Conservation (phyloP, 1,284 basidiomycete species). For the Puccinia horiana region DNA sequence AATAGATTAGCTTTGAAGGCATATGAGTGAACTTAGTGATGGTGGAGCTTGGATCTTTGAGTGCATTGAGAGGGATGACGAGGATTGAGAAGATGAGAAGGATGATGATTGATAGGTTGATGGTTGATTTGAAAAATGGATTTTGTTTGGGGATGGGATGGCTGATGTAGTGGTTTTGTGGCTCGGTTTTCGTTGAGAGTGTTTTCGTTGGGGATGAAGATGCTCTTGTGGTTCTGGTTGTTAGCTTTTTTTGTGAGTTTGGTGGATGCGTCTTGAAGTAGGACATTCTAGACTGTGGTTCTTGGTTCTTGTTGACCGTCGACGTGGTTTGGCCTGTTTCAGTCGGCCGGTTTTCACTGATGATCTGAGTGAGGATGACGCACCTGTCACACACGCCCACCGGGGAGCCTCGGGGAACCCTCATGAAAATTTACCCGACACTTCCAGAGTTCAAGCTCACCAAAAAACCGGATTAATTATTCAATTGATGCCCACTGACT, state of each 20-base stretch:
- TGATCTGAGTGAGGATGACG: background rate
- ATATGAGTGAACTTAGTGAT: constrained; percentile 52
- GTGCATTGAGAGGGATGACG: constrained; percentile 16
- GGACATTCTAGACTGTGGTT: background rate
- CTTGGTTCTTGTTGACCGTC: background rate
- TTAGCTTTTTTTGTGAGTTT: background rate
- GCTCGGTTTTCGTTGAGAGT: background rate
- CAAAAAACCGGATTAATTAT: no score
- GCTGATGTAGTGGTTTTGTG: background rate
- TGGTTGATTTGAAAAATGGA: background rate
- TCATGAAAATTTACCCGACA: background rate
- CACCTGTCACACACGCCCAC: background rate
- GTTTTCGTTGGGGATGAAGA: background rate
- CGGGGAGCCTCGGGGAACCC: no score
- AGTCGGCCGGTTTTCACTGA: no score
- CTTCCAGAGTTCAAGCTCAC: no score
- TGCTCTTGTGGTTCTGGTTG: background rate
- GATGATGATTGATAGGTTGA: background rate
- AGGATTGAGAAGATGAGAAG: constrained; percentile 8
- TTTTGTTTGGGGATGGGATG: background rate
- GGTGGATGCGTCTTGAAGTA: background rate
- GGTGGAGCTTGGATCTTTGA: constrained; percentile 20
- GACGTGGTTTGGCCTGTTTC: background rate
- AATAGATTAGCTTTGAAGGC: constrained; percentile 62
- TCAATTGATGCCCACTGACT: no score